Conservation (phyloP, 2,329 filamentous ascomycete species). For the Graphilbum ipis-grandicollis region DNA sequence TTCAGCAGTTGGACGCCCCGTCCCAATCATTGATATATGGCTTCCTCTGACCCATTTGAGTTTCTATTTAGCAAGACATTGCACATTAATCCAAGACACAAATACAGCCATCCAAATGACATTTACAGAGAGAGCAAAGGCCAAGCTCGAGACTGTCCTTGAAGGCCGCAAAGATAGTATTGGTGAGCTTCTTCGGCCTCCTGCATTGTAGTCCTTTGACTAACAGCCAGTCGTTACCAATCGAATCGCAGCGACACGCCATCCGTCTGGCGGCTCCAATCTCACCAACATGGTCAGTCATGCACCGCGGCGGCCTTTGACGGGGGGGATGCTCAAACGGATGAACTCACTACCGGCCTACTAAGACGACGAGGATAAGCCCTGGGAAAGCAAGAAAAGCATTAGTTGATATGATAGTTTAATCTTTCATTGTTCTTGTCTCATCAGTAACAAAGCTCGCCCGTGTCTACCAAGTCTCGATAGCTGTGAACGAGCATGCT, state of each 20-base stretch:
- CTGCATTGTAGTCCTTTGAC: not conserved
- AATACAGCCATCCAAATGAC: not conserved
- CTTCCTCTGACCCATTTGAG: too few relatives aligned
- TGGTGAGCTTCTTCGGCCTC: not conserved
- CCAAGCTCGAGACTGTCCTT: conserved; percentile 4
- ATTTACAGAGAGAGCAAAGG: conserved; percentile 2
- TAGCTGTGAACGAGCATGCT: too few relatives aligned
- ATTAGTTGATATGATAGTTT: too few relatives aligned
- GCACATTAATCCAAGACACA: too few relatives aligned
- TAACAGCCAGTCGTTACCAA: conserved; percentile 1
- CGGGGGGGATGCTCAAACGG: conserved; percentile 3
- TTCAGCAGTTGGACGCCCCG: too few relatives aligned
- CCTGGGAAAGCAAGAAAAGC: too few relatives aligned
- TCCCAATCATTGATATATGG: too few relatives aligned
- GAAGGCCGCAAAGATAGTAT: not conserved
- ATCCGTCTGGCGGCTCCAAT: not conserved
- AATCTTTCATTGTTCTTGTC: too few relatives aligned
- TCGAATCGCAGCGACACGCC: conserved; percentile 2
- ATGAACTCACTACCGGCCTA: conserved; percentile 6
- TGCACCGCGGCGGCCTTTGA: conserved; percentile 2
- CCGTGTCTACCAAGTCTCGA: too few relatives aligned
- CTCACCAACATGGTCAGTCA: conserved; percentile 1
- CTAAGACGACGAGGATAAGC: too few relatives aligned
- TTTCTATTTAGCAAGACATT: too few relatives aligned
- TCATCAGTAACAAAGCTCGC: too few relatives aligned